A percentile compares a stretch with the other conserved stretches of the same genome.
phyloP scores from a whole-genome alignment of 768 basidiomycete genomes.

The Pulveroboletus ravenelii region DNA sequence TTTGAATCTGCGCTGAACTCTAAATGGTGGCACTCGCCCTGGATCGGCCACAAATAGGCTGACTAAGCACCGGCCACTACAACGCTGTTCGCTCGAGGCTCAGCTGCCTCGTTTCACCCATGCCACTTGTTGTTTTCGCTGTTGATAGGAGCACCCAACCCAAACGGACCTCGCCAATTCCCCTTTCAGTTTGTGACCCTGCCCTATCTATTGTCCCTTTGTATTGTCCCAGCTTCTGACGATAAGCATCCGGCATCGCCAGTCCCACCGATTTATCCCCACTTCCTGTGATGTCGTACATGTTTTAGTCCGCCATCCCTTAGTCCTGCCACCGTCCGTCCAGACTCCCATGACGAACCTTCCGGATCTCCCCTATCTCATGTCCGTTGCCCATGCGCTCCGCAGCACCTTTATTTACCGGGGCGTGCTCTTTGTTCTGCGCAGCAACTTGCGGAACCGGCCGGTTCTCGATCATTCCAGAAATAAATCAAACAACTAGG shows the following conservation, averaged over 20 bases:
- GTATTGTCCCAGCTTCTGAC: neutral
- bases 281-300: neutral
- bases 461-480: conserved; percentile 9
- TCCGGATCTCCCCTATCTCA: conserved; percentile 1
- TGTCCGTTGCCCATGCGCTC: conserved; percentile 11
- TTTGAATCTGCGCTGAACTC: conserved; percentile 28
- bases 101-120: conserved; percentile 9
- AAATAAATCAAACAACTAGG: conserved; percentile 3
- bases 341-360: too few species aligned
- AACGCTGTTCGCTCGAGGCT: conserved; percentile 24
- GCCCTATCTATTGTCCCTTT: neutral
- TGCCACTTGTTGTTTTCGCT: conserved; percentile 3
- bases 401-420: conserved; percentile 14
- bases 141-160: conserved; percentile 25
- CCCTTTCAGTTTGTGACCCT: conserved; percentile 2
- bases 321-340: too few species aligned
- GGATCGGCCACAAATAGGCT: neutral
- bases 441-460: conserved; percentile 20
- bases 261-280: neutral
- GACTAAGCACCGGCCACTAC: neutral
- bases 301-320: too few species aligned
- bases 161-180: neutral
- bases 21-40: conserved; percentile 6
- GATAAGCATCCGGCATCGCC: too few species aligned
- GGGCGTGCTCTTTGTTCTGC: neutral